Percentiles rank a stretch among this genome's conserved stretches.
phyloP scores from a whole-genome alignment of 2,329 filamentous ascomycete genomes.

The Leptographium lundbergii region DNA sequence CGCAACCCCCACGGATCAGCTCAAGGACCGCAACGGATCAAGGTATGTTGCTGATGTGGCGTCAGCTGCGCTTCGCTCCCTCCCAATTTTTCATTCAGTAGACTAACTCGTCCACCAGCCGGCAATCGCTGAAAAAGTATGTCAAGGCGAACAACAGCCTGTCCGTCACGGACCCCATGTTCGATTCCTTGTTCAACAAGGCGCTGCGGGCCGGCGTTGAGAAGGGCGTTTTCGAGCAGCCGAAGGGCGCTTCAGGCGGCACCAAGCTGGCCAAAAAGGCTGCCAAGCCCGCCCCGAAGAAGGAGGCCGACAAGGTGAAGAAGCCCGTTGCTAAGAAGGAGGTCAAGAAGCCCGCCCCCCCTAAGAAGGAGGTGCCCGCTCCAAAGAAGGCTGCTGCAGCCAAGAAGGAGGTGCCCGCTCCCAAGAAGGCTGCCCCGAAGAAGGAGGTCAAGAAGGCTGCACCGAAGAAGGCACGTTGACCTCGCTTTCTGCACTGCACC shows the following conservation, averaged over 20 bases:
- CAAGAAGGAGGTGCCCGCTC: conserved; percentile 13
- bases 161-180: conserved; percentile 38
- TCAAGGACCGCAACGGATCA: conserved; percentile 50
- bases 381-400: conserved; percentile 15
- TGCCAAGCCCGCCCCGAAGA: conserved; percentile 24
- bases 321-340: conserved; percentile 17
- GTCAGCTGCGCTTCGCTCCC: conserved; percentile 1
- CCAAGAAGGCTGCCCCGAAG: conserved; percentile 9
- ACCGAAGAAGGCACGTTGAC: conserved; percentile 26
- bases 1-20: conserved; percentile 24
- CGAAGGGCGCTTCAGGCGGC: conserved; percentile 81
- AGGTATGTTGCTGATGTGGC: conserved; percentile 24
- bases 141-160: conserved; percentile 42
- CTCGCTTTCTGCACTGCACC: not conserved
- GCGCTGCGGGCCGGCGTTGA: conserved; percentile 72
- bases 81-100: conserved; percentile 1
- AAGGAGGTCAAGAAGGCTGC: conserved; percentile 20
- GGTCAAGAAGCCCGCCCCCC: conserved; percentile 20
- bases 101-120: conserved; percentile 27
- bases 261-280: conserved; percentile 86
- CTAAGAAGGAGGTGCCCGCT: conserved; percentile 21
- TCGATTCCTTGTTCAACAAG: conserved; percentile 71
- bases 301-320: conserved; percentile 21
- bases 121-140: conserved; percentile 50
- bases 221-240: conserved; percentile 75